Base-by-base conservation (phyloP, 2,329 filamentous ascomycete genomes). In the Xylaria sp. region DNA sequence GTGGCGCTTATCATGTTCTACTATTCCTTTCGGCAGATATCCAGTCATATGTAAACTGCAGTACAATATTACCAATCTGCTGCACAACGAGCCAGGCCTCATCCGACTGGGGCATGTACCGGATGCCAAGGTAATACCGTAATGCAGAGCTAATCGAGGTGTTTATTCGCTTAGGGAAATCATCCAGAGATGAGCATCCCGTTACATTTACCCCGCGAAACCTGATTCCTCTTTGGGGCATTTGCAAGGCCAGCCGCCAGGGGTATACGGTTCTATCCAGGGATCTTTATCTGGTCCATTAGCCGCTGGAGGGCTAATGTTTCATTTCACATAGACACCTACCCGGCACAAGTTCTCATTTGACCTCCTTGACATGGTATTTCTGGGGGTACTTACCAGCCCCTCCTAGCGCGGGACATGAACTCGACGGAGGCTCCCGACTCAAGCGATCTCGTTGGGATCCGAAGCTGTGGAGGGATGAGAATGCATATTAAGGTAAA, bases 171-270 rank as follows among this genome's bases (percentile, higher is more conserved):
- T n/a, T n/a, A n/a, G 43, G 39, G 44, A 22, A 29, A 55, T 26
- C 4, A 18, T 21, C 39, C 29, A 24, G 41, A 43, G 20, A 38
- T 34, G 39, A 55, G 42, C 54, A 42, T 52, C 48, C 39, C 19
- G 50, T 59, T 53, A 41, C 55, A 60, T 62, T 54, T 61, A 64
- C 62, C 62, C 63, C 63, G 61, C 62, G 57, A 56, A 48, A 43
- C 43, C 45, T 43, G 52, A 22, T 22, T 40, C 46, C 51, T 45
- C 46, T 50, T 20, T 44, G 38, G 38, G 39, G 44, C 41, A 53
- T 38, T 44, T 54, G 41, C 29, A 22, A 22, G 21, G 11, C 34
- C 26, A 20, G 24, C 34, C 22, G 18, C 49, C 41, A 57, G 52
- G 45, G 13, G 44, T 48, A 7, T 26, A 29, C 20, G 39, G 45